Conservation (phyloP, 495 filamentous ascomycete genomes). For the Evernia prunastri region DNA sequence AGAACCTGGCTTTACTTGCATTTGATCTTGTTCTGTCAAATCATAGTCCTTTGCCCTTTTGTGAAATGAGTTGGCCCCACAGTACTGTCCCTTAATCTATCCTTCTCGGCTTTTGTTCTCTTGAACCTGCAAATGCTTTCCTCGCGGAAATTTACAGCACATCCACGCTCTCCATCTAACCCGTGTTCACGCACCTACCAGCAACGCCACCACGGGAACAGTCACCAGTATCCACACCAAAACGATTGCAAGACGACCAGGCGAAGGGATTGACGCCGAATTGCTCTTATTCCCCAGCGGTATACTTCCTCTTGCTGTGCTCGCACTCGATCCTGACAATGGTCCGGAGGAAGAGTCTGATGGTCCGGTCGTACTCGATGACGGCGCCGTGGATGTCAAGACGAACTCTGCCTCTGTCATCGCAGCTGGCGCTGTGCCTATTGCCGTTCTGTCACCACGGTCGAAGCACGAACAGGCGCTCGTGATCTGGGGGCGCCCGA, state of each 20-base stretch:
- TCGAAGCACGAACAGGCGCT: constrained; percentile 4
- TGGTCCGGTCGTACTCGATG: background rate
- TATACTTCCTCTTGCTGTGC: background rate
- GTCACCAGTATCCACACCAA: background rate
- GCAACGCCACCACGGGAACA: background rate
- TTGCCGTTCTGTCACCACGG: background rate
- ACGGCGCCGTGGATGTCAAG: background rate
- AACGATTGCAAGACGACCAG: background rate
- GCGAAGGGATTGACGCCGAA: background rate
- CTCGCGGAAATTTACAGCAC: background rate
- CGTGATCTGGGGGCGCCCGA: background rate
- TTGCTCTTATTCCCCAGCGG: background rate
- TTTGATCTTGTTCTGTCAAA: background rate
- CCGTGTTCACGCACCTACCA: background rate
- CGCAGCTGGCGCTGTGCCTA: background rate
- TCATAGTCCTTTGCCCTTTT: background rate
- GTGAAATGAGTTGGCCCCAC: background rate
- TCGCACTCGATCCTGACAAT: background rate
- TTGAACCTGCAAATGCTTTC: background rate
- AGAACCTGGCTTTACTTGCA: background rate
- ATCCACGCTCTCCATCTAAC: background rate
- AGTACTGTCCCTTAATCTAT: background rate
- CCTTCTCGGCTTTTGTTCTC: background rate
- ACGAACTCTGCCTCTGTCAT: background rate
- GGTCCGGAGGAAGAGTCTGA: background rate